phyloP scores from a whole-genome alignment of 2,329 filamentous ascomycete genomes.

The Fusarium duplospermum region DNA sequence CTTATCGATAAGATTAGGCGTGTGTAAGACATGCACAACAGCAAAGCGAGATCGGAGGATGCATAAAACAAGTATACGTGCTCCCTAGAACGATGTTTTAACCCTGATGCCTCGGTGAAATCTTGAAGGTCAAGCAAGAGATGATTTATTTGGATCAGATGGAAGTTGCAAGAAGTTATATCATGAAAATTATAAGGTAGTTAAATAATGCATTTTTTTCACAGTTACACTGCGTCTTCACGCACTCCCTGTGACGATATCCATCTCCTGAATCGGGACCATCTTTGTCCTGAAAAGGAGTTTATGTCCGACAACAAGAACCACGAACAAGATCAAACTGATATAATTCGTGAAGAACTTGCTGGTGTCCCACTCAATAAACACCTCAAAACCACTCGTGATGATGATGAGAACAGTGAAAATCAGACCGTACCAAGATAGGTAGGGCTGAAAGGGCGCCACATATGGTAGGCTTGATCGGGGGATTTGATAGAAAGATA shows the following conservation, averaged over 20 bases:
- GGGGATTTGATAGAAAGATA: constrained; percentile 51
- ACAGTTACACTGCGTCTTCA: neutral
- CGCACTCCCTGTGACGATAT: neutral
- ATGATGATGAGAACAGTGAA: constrained; percentile 60
- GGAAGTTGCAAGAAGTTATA: neutral
- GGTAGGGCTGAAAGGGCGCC: constrained; percentile 53
- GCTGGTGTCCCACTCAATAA: constrained; percentile 7
- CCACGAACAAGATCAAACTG: neutral
- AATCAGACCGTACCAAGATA: constrained; percentile 50
- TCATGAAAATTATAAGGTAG: neutral
- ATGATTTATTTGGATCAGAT: neutral
- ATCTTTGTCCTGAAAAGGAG: neutral
- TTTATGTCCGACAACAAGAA: neutral
- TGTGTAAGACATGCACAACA: neutral
- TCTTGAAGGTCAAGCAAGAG: neutral
- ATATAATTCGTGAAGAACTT: constrained; percentile 7
- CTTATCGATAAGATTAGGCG: neutral
- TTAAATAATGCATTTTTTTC: neutral
- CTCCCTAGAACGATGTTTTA: neutral
- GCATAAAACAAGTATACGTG: neutral
- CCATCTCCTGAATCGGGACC: constrained; percentile 1
- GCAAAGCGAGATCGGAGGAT: neutral
- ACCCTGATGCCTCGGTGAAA: neutral
- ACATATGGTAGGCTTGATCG: constrained; percentile 51
- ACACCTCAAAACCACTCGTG: constrained; percentile 55